Evolutionary conservation across 1,139 yeast species (phyloP).

Genomic region (Tardiomyces blankii): DNA sequence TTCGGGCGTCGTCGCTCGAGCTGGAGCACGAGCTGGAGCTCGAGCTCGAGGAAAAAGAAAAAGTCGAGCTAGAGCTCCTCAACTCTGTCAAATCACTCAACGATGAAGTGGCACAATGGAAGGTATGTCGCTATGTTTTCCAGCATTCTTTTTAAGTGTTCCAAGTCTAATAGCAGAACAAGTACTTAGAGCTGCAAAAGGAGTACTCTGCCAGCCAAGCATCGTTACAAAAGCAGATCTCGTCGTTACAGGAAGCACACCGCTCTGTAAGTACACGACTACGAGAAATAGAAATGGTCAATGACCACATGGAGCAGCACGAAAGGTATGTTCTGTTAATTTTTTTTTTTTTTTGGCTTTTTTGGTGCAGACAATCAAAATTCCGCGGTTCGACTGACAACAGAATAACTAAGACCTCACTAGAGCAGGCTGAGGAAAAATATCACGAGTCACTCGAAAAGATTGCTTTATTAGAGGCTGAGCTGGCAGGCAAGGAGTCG

Average conservation of each 20-base stretch:
- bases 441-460: conserved; percentile 23
- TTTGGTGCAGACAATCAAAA: background rate
- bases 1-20: conserved; percentile 25
- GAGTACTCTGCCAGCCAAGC: conserved; percentile 20
- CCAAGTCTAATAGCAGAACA: conserved; percentile 7
- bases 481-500: conserved; percentile 18
- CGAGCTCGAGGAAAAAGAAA: conserved; percentile 26
- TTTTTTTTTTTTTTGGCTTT: too few species aligned
- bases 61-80: conserved; percentile 17
- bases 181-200: conserved; percentile 16
- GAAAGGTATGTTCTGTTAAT: conserved; percentile 12
- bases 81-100: conserved; percentile 13
- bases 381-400: conserved; percentile 1
- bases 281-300: conserved; percentile 29
- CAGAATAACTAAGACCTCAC: conserved; percentile 19
- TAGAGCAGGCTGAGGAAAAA: conserved; percentile 22
- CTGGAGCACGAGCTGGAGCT: conserved; percentile 26
- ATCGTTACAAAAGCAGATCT: conserved; percentile 19
- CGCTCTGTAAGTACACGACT: conserved; percentile 18
- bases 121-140: too few species aligned
- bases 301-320: conserved; percentile 29
- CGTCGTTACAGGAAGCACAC: conserved; percentile 18
- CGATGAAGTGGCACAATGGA: conserved; percentile 18
- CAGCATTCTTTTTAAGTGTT: background rate
- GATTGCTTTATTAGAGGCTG: conserved; percentile 26